Base-by-base conservation (phyloP, 371 early-diverging fungal species). In the Mortierella sp. region DNA sequence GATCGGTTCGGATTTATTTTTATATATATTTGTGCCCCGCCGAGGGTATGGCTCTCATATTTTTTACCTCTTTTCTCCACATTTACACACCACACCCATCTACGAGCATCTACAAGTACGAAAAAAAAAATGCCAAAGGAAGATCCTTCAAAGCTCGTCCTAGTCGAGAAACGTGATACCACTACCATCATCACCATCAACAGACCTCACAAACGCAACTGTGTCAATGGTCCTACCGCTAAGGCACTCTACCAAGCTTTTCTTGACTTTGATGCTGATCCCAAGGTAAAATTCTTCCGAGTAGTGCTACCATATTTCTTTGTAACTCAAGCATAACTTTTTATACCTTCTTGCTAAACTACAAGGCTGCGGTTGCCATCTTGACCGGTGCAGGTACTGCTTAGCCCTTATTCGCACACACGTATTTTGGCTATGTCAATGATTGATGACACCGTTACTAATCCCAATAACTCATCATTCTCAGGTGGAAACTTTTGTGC, bases 401-500 rank as follows among this genome's bases (percentile, higher is more conserved):
- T 14, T 20, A 59, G 9, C 22, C 8, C 22, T 35, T n/a, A 20
- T 22, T 63, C 45, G n/a, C 60, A 58, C 11, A 63, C 64, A 22
- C 32, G 11, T 16, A 12, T 0, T 32, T 40, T 37, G 12, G 11
- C 28, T 24, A 14, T 22, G 12, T 45, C 12, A 45, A 45, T 45
- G 45, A 45, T 18, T 45, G 18, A 45, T 45, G 35, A 8, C 35
- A 35, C 0, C 35, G 3, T 35, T 8, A 35, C 26, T 66, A n/a
- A 55, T 54, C 55, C 22, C 40, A 20, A 30, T 40, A 3, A 14
- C n/a, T 60, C 24, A 18, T 18, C 28, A 10, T 14, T 0, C 60
- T 18, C 32, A 83, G 86, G 84, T 20, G 86, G 84, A 3, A 78
- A 74, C 67, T 86, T 86, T 77, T 85, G 86, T 62, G 86, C 85